Conservation (phyloP, 23 red algal genomes). For the Gracilariopsis chorda region DNA sequence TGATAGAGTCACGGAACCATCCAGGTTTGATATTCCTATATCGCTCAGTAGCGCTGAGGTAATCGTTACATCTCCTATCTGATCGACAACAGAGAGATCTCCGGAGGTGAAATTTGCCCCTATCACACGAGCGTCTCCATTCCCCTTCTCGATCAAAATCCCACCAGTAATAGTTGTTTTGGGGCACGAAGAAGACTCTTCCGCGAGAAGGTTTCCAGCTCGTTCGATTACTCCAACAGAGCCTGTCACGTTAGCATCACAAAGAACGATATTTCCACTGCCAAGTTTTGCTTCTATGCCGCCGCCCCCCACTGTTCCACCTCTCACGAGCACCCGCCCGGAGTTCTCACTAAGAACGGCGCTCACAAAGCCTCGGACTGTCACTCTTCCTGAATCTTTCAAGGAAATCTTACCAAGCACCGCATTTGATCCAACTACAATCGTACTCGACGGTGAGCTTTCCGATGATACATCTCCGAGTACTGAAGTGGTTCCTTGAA, state of each 20-base stretch:
- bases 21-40: not conserved
- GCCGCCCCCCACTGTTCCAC: not conserved
- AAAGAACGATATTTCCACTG: not conserved
- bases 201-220: not conserved
- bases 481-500: slow-evolving; percentile 7
- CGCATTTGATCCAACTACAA: not conserved
- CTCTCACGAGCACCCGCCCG: not conserved
- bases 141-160: not conserved
- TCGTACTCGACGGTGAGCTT: not conserved
- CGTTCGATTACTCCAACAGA: slow-evolving; percentile 3
- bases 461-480: not conserved
- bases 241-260: not conserved
- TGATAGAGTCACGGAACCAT: not conserved
- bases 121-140: not conserved
- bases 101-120: not conserved
- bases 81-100: slow-evolving; percentile 7
- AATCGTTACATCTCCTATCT: not conserved
- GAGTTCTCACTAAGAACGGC: not conserved
- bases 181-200: not conserved
- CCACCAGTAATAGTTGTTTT: not conserved
- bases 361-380: not conserved
- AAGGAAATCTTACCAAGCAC: not conserved
- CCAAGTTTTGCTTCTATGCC: not conserved
- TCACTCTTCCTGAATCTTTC: not conserved
- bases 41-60: slow-evolving; percentile 10